Evolutionary conservation across 345 rosid genomes (phyloP).

Genomic region (Pistacia integerrima): DNA sequence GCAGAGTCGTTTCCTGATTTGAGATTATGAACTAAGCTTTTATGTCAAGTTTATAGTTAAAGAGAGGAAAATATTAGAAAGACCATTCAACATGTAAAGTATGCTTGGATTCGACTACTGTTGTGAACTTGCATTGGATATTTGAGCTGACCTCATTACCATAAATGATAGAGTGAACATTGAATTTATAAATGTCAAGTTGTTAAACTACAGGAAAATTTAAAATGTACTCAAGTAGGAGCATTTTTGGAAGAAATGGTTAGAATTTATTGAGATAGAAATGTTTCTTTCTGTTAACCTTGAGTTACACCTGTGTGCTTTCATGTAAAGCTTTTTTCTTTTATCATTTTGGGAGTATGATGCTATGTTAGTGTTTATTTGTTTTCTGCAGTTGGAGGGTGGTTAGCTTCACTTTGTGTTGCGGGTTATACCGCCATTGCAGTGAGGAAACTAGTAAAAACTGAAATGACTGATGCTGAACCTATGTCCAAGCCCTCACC

Average conservation of each 20-base stretch:
- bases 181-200: neutral
- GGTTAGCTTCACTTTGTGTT: conserved; percentile 92
- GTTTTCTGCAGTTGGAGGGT: conserved; percentile 70
- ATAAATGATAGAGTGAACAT: neutral
- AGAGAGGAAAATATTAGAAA: too few species aligned
- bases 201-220: neutral
- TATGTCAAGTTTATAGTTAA: too few species aligned
- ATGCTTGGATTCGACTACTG: neutral
- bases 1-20: too few species aligned
- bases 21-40: too few species aligned
- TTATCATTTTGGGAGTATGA: neutral
- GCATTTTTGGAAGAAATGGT: neutral
- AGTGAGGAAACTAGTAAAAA: conserved; percentile 77
- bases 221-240: too few species aligned
- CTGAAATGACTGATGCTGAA: conserved; percentile 88
- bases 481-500: conserved; percentile 92
- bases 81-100: neutral
- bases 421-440: conserved; percentile 89
- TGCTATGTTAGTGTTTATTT: neutral
- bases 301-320: neutral
- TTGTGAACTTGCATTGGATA: neutral
- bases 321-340: neutral
- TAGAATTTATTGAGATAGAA: neutral
- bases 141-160: neutral
- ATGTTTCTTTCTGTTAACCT: neutral